Base-by-base conservation (phyloP, 345 rosid species). In the Bruguiera parviflora region DNA sequence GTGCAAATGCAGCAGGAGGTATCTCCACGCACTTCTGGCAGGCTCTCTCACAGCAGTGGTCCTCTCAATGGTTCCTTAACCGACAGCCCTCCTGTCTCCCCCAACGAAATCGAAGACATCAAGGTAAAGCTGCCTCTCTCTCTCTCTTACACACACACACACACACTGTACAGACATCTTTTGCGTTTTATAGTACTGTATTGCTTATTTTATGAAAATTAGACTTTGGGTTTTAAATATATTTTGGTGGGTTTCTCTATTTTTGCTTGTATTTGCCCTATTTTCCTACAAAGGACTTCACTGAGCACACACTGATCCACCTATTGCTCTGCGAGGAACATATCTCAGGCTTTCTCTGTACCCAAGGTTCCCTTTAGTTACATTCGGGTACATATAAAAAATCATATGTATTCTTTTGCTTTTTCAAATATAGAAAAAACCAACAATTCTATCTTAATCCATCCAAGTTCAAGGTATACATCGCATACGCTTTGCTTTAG, bases 51-150 rank as follows among this genome's bases (percentile, higher is more conserved):
- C 60, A 90, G 98, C 80, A 90, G 93, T 63, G 96, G 96, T 24
- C 96, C 96, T 70, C 85, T 88, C 21, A 88, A 77, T 32, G 92
- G 92, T 67, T 91, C 98, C 21, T 81, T 89, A 18, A 89, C 98
- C 9, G 97, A 92, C 82, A 92, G 99, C 74, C 96, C 99, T 29
- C 99, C 99, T 8, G 97, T 92, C 52, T 95, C 97, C 18, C 97
- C 99, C 22, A 85, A 91, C 16, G 91, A 89, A 59, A 72, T 79
- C 70, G 93, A 95, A 67, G 97, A 90, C 63, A 63, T 77, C 59
- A 92, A 88, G 97, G 98, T 91, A 66, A 56, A 47, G 15, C 56
- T 27, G 22, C 13, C 13, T 3, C 59, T 1, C 59, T n/a, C 11
- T 53, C 8, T 53, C 57, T 20, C 16, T 56, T 39, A 0, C 6